Evolutionary conservation across 305 asterid species (phyloP), one percentile per base, ranked within the genome.

Genomic region (Plantago coronopus): DNA sequence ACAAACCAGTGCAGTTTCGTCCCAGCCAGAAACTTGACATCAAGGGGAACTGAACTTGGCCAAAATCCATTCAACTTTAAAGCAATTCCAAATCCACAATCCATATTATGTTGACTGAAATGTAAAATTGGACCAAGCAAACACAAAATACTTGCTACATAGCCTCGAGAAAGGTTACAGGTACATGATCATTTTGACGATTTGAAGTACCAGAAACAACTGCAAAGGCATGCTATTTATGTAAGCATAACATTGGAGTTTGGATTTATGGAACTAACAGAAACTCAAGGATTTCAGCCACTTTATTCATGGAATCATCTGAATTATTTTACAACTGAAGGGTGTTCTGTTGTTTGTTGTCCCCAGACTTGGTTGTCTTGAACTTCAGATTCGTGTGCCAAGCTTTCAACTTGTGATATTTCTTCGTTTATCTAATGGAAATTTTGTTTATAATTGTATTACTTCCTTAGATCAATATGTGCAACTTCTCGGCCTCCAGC

Each of bases 171-270:
- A 8, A 34, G 9, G 40, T 34, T 34, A 31, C 3, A 31, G 38
- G 38, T 31, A 31, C 7, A 31, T 3, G 38, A 34, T 34, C 40
- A 34, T 34, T 34, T 34, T 34, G 40, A 34, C 40, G 12, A 34
- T 34, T 50, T 10, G 15, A 18, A 51, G 38, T 50, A 22, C 57
- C 54, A 38, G 29, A 20, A 58, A 7, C 40, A 22, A 43, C 66
- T 17, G 25, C 50, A 56, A 65, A 63, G 44, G 51, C 65, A 56
- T 69, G 63, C 48, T 65, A 47, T 38, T 61, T 71, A 67, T 75
- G 76, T 75, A 66, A 51, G 61, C 64, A 45, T 57, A 17, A 17
- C 44, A 48, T 70, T 17, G 25, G 27, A 55, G 57, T 46, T 60
- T 59, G 54, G 43, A 61, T 63, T 37, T 66, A 59, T 55, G 15